phyloP scores from a whole-genome alignment of 148 eudicot genomes.

The Rhododendron ovatum region DNA sequence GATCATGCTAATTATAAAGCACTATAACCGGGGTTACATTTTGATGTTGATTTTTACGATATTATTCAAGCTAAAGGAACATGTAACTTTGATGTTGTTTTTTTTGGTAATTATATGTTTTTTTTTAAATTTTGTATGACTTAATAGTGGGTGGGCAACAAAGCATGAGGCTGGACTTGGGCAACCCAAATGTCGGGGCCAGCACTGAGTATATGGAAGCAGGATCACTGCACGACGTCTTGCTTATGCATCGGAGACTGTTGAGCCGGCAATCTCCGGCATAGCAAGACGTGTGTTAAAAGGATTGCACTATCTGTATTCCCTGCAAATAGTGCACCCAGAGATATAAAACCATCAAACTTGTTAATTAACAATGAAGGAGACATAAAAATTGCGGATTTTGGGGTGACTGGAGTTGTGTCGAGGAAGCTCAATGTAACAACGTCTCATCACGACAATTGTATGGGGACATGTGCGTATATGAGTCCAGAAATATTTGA shows the following conservation, averaged over 20 bases:
- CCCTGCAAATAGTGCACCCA: slow-evolving; percentile 21
- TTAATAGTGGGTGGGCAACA: no score
- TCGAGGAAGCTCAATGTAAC: neutral
- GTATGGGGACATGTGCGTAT: slow-evolving; percentile 25
- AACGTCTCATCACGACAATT: neutral
- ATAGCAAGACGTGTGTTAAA: slow-evolving; percentile 18
- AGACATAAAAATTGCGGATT: slow-evolving; percentile 30
- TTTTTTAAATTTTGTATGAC: no score
- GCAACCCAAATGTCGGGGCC: no score
- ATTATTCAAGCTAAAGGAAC: no score
- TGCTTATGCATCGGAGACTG: neutral
- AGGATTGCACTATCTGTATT: slow-evolving; percentile 25
- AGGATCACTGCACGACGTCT: slow-evolving; percentile 22
- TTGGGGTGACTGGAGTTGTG: slow-evolving; percentile 21
- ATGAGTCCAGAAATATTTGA: slow-evolving; percentile 37
- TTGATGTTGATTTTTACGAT: no score
- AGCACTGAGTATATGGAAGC: no score
- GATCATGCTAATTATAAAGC: no score
- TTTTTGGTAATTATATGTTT: no score
- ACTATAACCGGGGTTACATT: no score
- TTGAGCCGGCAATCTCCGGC: slow-evolving; percentile 13
- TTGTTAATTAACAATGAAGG: slow-evolving; percentile 23
- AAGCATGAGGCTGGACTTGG: no score
- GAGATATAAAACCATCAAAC: slow-evolving; percentile 37
- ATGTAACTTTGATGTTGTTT: no score